These are phyloP conservation scores for Rhynchosporium secalis DNA, from an alignment of 2,329 filamentous ascomycete genomes.

Conservation along the genomic window DNA sequence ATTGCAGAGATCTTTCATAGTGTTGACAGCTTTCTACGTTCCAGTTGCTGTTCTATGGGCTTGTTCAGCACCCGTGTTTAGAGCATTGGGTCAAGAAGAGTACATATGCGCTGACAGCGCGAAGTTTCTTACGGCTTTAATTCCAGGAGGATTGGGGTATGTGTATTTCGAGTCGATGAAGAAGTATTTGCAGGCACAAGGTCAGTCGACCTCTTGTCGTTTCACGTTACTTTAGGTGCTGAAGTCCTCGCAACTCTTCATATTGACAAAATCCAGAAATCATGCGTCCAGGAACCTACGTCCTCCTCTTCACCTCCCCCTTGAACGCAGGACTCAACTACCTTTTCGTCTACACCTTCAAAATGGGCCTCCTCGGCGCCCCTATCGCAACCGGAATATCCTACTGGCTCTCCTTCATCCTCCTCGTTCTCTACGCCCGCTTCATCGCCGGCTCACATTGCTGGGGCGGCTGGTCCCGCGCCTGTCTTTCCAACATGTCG, in stretches of 20 bases:
- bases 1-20: constrained; percentile 72
- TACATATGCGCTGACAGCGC: constrained; percentile 74
- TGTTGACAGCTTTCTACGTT: constrained; percentile 71
- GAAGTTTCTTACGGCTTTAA: constrained; percentile 69
- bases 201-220: constrained; percentile 56
- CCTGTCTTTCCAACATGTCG: constrained; percentile 64
- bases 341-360: constrained; percentile 71
- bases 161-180: constrained; percentile 87
- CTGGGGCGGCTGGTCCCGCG: constrained; percentile 73
- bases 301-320: constrained; percentile 78
- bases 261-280: constrained; percentile 46
- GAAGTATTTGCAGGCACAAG: constrained; percentile 85
- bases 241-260: not conserved
- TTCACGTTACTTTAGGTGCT: constrained; percentile 24
- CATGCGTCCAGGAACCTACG: constrained; percentile 81
- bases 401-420: constrained; percentile 81
- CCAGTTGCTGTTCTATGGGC: constrained; percentile 74
- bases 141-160: constrained; percentile 81
- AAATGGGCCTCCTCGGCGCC: constrained; percentile 73
- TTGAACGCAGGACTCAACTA: constrained; percentile 80
- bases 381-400: constrained; percentile 80
- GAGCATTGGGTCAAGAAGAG: constrained; percentile 72
- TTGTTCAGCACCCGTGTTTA: constrained; percentile 73
- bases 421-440: constrained; percentile 71
- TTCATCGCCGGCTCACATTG: constrained; percentile 72